Conservation (phyloP, 257 asterid genomes). For the Eustoma russellianum region DNA sequence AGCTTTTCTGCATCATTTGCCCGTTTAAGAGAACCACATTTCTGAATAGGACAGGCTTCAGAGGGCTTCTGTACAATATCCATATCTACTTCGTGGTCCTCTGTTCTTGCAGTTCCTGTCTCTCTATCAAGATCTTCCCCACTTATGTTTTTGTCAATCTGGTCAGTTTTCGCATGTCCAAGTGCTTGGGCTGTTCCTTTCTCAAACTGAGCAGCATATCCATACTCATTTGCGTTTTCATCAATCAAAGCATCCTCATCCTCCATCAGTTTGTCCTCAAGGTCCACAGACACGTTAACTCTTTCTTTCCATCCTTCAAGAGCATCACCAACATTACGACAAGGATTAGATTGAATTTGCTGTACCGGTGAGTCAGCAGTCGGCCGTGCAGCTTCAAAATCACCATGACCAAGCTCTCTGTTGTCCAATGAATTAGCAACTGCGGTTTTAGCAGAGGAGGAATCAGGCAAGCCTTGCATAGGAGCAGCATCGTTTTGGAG, state of each 20-base stretch:
- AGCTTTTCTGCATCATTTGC: conserved; percentile 23
- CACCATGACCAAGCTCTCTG: conserved; percentile 35
- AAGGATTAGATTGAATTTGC: conserved; percentile 69
- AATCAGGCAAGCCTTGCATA: conserved; percentile 43
- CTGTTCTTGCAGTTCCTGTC: conserved; percentile 19
- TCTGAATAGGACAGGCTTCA: conserved; percentile 34
- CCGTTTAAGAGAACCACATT: conserved; percentile 19
- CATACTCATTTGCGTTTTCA: conserved; percentile 71
- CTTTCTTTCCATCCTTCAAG: conserved; percentile 96
- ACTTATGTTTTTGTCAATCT: conserved; percentile 40
- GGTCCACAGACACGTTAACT: conserved; percentile 72
- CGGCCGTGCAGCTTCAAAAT: conserved; percentile 28
- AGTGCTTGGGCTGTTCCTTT: conserved; percentile 95
- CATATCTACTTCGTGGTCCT: conserved; percentile 34
- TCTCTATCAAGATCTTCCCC: conserved; percentile 52
- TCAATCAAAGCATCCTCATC: conserved; percentile 44
- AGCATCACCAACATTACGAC: conserved; percentile 83
- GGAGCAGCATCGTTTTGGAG: conserved; percentile 48
- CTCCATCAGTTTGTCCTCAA: conserved; percentile 31
- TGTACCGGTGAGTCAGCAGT: conserved; percentile 34
- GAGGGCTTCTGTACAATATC: conserved; percentile 40
- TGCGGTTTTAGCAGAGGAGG: conserved; percentile 42
- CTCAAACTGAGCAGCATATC: conserved; percentile 74
- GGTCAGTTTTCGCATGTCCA: conserved; percentile 91
- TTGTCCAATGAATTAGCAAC: conserved; percentile 45